Evolutionary conservation across 148 eudicot species (phyloP), one percentile per base, ranked within the genome.

Genomic region (Chenopodium suecicum): DNA sequence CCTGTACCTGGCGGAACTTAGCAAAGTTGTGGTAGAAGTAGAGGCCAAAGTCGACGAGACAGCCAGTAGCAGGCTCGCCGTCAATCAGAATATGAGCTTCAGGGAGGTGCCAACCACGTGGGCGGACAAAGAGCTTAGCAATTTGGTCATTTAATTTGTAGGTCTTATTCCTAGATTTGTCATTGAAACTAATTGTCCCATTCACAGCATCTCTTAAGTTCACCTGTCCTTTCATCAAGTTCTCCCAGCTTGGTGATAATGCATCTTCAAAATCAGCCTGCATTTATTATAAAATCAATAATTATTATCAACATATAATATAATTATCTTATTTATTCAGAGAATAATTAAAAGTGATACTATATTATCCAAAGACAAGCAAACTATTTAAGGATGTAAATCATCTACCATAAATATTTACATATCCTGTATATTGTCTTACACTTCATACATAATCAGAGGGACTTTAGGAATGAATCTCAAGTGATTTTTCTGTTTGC

Each of bases 191-290:
- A 80, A 93, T 90, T 12, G 92, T 89, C 9, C 94, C 92, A 77
- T 87, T 87, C 74, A 93, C 94, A 73, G 97, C 97, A 64, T 93
- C 97, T 79, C 84, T 90, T 70, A 93, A 76, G 89, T 93, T 93
- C 25, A 91, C 93, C 82, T 93, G 97, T 7, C 97, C 97, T 79
- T 85, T 86, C 82, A 93, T 91, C 29, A 93, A 83, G 82, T 93
- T 93, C 84, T 93, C 97, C 97, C 97, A 93, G 68, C 79, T 91
- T 78, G 97, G 97, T 46, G 94, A 90, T 3, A 93, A 84, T 62
- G 97, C 91, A 84, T 93, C 97, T 83, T 93, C 97, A 82, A 93
- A 93, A 87, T 93, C 97, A 79, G 97, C 94, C 97, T 93, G 78
- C 23, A 58, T 48, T 7, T 2, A 47, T 12, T 37, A 0, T 3